Evolutionary conservation across 352 stramenopile genomes (phyloP).

Genomic region (Pythium pectinolyticum): DNA sequence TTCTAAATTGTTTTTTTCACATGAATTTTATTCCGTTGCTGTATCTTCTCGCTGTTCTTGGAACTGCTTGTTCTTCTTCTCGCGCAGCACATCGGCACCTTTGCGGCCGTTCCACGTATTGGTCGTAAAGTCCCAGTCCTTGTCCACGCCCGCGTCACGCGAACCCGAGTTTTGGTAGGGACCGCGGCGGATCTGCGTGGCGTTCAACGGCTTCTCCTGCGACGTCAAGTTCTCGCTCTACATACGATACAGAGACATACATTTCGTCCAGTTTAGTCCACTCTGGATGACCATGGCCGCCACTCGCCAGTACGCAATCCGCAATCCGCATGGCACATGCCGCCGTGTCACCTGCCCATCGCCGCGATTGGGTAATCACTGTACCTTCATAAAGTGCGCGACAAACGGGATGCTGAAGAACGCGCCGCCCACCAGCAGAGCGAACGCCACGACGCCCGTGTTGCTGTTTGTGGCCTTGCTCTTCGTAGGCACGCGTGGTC

Average conservation of each 20-base stretch:
- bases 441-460: constrained; percentile 42
- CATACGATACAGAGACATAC: constrained; percentile 1
- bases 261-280: not conserved
- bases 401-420: constrained; percentile 80
- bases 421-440: constrained; percentile 44
- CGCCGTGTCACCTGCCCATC: not conserved
- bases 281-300: not conserved
- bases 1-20: not conserved
- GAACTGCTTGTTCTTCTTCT: constrained; percentile 25
- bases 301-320: not conserved
- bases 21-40: constrained; percentile 1
- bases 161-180: constrained; percentile 83
- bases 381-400: constrained; percentile 67
- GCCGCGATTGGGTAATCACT: constrained; percentile 2
- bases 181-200: constrained; percentile 74
- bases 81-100: constrained; percentile 28
- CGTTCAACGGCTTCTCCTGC: constrained; percentile 60
- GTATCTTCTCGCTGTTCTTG: constrained; percentile 5
- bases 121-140: constrained; percentile 77
- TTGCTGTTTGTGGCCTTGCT: constrained; percentile 30
- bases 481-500: constrained; percentile 10
- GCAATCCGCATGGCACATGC: no score
- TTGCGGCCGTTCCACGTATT: constrained; percentile 64
- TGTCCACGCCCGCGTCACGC: constrained; percentile 73
- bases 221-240: constrained; percentile 61